These are phyloP conservation scores for Silene noctiflora DNA, from an alignment of 179 eudicot species.

Conservation along the genomic window DNA sequence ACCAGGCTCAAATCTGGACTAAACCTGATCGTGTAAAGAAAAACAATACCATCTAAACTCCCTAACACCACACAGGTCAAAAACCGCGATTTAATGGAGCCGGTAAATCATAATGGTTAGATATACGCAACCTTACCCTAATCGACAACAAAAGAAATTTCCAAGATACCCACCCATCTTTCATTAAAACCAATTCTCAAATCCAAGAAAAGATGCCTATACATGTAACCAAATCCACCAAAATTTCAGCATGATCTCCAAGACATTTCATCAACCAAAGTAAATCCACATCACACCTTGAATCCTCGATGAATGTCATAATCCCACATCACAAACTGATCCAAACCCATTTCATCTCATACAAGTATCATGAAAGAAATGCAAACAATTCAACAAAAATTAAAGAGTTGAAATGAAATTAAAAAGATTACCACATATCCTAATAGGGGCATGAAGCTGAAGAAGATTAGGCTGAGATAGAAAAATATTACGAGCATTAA, in stretches of 20 bases:
- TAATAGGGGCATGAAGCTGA: slow-evolving; percentile 64
- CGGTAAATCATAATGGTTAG: neutral
- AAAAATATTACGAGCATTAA: slow-evolving; percentile 76
- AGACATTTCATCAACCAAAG: neutral
- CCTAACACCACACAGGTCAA: neutral
- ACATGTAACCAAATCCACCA: no score
- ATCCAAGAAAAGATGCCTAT: neutral
- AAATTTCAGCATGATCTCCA: neutral
- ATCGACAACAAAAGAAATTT: neutral
- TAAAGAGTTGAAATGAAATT: neutral
- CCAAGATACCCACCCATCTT: neutral
- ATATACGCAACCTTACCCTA: slow-evolving; percentile 1
- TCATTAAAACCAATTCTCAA: neutral
- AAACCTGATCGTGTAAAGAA: no score
- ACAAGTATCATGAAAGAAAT: slow-evolving; percentile 9
- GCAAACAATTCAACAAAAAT: neutral
- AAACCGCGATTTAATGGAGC: neutral
- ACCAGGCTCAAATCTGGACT: no score
- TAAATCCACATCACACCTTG: neutral
- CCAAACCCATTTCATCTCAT: slow-evolving; percentile 12
- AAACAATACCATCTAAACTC: no score
- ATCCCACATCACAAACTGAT: slow-evolving; percentile 14
- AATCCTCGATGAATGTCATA: no score
- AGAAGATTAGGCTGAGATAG: slow-evolving; percentile 85
- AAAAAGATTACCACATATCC: slow-evolving; percentile 63